These are phyloP conservation scores for Dactylella cylindrospora DNA, from an alignment of 2,329 filamentous ascomycete genomes.

Conservation along the genomic window DNA sequence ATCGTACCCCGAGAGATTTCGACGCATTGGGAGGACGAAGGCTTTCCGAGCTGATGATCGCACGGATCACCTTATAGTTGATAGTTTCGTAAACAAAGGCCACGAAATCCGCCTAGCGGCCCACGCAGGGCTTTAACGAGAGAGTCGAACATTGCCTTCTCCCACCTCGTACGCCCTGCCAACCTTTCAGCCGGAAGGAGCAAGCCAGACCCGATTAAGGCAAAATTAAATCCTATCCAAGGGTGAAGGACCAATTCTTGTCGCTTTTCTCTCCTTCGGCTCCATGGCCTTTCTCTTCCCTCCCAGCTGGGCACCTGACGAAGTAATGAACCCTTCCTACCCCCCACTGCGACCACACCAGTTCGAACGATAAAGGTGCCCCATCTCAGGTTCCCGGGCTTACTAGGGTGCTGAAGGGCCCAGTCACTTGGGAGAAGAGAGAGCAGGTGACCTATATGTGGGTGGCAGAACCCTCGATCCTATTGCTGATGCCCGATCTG, in stretches of 20 bases:
- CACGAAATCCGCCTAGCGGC: not conserved
- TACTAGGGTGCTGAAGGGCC: conserved; percentile 6
- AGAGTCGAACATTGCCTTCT: too few relatives aligned
- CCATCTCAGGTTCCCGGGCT: conserved; percentile 12
- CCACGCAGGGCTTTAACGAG: not conserved
- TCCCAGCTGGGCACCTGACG: conserved; percentile 15
- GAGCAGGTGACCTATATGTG: conserved; percentile 16
- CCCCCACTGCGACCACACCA: not conserved
- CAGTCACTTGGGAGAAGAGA: conserved; percentile 9
- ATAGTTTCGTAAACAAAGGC: not conserved
- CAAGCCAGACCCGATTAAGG: conserved; percentile 7
- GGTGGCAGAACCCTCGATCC: too few relatives aligned
- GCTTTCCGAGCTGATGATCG: conserved; percentile 4
- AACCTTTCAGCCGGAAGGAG: not conserved
- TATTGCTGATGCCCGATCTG: not conserved
- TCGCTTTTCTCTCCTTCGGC: not conserved
- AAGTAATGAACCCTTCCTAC: conserved; percentile 5
- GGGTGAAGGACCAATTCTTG: too few relatives aligned
- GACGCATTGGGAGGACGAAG: conserved; percentile 38
- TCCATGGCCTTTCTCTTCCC: too few relatives aligned
- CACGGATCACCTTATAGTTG: conserved; percentile 28
- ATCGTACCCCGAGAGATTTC: conserved; percentile 9
- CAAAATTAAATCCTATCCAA: too few relatives aligned
- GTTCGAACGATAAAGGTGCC: not conserved
- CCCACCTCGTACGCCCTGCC: conserved; percentile 10